A percentile compares a stretch with the other conserved stretches of the same genome.
Conservation (phyloP, 768 basidiomycete species). For the Sistotremastrum suecicum region DNA sequence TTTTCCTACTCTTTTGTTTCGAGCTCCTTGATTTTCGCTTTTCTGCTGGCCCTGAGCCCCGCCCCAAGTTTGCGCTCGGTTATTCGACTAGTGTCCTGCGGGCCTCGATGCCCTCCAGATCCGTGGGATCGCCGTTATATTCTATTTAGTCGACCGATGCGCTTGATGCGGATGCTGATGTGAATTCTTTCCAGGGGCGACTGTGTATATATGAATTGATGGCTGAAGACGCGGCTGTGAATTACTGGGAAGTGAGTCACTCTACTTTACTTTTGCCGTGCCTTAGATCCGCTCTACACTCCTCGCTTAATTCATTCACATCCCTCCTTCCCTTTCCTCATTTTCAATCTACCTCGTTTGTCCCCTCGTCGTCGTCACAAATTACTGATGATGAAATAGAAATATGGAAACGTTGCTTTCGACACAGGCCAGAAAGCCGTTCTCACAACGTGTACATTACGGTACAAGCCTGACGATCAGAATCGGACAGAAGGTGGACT, state of each 20-base stretch:
- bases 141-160: background rate
- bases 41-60: too few relatives aligned
- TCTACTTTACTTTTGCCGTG: slow-evolving; percentile 15
- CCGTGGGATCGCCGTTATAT: slow-evolving; percentile 3
- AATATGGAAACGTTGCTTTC: slow-evolving; percentile 90
- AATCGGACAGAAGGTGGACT: slow-evolving; percentile 50
- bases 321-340: background rate
- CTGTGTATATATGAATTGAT: slow-evolving; percentile 96
- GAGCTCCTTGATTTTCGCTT: too few relatives aligned
- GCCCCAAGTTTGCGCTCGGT: too few relatives aligned
- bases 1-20: background rate
- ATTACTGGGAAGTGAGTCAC: slow-evolving; percentile 79
- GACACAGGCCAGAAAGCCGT: slow-evolving; percentile 89
- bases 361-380: background rate
- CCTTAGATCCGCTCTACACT: background rate
- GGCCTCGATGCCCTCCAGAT: too few relatives aligned
- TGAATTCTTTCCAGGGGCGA: slow-evolving; percentile 41
- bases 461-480: slow-evolving; percentile 45
- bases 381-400: slow-evolving; percentile 28
- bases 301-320: background rate
- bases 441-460: slow-evolving; percentile 78
- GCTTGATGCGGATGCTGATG: background rate
- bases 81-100: background rate
- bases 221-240: slow-evolving; percentile 93
- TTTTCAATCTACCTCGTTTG: background rate